A percentile compares a stretch with the other conserved stretches of the same genome.
Conservation (phyloP, 2,329 filamentous ascomycete genomes). For the Exophiala lecanii-corni region DNA sequence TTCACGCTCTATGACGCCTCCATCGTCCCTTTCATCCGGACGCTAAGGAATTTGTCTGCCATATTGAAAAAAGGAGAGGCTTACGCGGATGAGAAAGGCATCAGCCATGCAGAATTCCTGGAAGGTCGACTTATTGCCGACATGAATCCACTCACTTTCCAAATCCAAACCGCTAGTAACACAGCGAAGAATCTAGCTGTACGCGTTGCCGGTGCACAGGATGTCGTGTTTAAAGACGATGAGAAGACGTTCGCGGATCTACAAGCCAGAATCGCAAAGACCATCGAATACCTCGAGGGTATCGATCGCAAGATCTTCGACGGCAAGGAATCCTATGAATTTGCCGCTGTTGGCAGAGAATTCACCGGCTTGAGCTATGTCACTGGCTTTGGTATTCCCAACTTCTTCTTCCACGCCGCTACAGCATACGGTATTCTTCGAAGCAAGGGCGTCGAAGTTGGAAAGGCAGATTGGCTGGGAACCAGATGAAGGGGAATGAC, state of each 20-base stretch:
- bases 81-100: constrained; percentile 36
- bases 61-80: constrained; percentile 44
- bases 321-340: constrained; percentile 38
- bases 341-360: constrained; percentile 38
- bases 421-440: constrained; percentile 59
- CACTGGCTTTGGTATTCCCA: constrained; percentile 49
- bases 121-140: constrained; percentile 43
- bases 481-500: too few relatives aligned
- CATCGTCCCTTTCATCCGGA: constrained; percentile 40
- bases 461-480: constrained; percentile 55
- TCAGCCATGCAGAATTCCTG: constrained; percentile 35
- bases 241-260: constrained; percentile 49
- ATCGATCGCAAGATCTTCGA: constrained; percentile 42
- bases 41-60: constrained; percentile 39
- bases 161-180: constrained; percentile 45
- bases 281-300: constrained; percentile 43
- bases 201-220: constrained; percentile 36
- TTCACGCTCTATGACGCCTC: constrained; percentile 32
- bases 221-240: constrained; percentile 35
- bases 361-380: constrained; percentile 46
- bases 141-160: constrained; percentile 48
- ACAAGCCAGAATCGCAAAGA: constrained; percentile 44
- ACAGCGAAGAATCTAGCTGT: constrained; percentile 38
- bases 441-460: constrained; percentile 57
- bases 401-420: constrained; percentile 60